Conservation (phyloP, 768 basidiomycete species). For the Tricholoma matsutake region DNA sequence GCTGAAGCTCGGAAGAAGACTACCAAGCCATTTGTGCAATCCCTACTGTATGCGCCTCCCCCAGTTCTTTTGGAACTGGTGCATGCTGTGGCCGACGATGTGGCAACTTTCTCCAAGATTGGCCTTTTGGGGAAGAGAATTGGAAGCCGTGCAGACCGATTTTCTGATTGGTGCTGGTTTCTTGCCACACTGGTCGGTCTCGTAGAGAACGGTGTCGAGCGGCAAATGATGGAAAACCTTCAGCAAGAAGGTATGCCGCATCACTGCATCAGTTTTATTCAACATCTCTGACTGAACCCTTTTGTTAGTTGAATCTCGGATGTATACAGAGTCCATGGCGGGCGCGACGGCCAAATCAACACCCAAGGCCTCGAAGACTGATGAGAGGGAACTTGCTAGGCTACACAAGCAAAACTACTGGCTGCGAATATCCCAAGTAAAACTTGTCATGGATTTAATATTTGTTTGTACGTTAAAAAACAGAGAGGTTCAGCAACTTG, state of each 20-base stretch:
- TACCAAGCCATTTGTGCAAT: slow-evolving; percentile 66
- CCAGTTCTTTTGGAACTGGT: slow-evolving; percentile 79
- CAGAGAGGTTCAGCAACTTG: background rate
- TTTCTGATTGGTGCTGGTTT: slow-evolving; percentile 89
- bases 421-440: slow-evolving; percentile 66
- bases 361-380: slow-evolving; percentile 52
- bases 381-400: slow-evolving; percentile 67
- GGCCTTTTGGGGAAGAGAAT: slow-evolving; percentile 64
- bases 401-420: slow-evolving; percentile 74
- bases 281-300: slow-evolving; percentile 1
- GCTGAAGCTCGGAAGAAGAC: slow-evolving; percentile 33
- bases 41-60: slow-evolving; percentile 75
- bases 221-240: slow-evolving; percentile 61
- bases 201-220: slow-evolving; percentile 81
- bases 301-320: slow-evolving; percentile 60
- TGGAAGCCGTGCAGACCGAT: slow-evolving; percentile 67
- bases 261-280: background rate
- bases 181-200: slow-evolving; percentile 73
- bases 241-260: slow-evolving; percentile 56
- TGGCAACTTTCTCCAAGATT: slow-evolving; percentile 70
- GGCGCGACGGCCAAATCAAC: slow-evolving; percentile 70
- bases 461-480: slow-evolving; percentile 68
- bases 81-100: slow-evolving; percentile 72
- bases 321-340: slow-evolving; percentile 71
- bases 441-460: slow-evolving; percentile 80